These are phyloP conservation scores for Carex parvula DNA, from an alignment of 176 grass and related monocot genomes.

Conservation along the genomic window DNA sequence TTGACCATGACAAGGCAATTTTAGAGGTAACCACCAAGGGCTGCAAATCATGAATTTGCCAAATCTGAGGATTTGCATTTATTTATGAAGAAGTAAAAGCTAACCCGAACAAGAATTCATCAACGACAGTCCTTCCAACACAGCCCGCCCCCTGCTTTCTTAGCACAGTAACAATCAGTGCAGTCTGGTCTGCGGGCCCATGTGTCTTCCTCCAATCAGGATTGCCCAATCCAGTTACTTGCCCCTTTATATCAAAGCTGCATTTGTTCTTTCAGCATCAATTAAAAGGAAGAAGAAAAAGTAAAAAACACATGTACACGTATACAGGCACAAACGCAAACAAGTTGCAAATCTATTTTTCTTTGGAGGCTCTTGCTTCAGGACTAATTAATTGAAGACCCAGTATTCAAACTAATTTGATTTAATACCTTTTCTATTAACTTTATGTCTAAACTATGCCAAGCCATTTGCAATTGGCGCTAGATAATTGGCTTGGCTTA, in stretches of 20 bases:
- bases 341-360: not conserved
- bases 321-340: not conserved
- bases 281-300: conserved; percentile 4
- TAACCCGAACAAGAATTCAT: conserved; percentile 86
- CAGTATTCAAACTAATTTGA: not conserved
- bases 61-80: not conserved
- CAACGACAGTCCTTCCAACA: conserved; percentile 79
- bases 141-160: conserved; percentile 67
- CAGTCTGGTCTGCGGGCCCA: conserved; percentile 41
- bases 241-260: conserved; percentile 82
- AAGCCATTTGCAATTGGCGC: not conserved
- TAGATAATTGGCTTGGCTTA: not conserved
- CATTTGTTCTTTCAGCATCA: conserved; percentile 20
- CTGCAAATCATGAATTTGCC: not conserved
- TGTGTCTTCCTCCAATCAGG: conserved; percentile 93
- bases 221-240: conserved; percentile 83
- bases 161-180: conserved; percentile 49
- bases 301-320: not conserved
- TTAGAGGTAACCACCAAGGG: not conserved
- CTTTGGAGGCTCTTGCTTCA: not conserved
- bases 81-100: conserved; percentile 18
- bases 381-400: not conserved
- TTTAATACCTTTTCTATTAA: not conserved
- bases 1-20: not conserved
- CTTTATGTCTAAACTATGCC: not conserved